Percentiles rank a stretch among this genome's conserved stretches.
phyloP scores from a whole-genome alignment of 1,284 basidiomycete species.

The Chalciporus piperatoides region DNA sequence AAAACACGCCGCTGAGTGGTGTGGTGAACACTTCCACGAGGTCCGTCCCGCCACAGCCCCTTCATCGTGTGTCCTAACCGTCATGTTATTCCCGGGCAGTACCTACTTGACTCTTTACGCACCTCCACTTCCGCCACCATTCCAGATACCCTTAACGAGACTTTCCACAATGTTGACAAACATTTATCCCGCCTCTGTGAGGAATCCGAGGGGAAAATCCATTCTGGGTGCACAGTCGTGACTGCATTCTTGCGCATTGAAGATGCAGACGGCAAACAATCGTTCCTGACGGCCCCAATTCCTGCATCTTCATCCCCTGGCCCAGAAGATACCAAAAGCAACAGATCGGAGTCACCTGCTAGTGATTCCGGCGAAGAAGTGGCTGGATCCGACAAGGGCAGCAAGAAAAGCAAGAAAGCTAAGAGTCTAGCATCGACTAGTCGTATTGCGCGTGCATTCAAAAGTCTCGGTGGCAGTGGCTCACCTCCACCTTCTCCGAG shows the following conservation, averaged over 20 bases:
- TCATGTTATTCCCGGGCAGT: slow-evolving; percentile 35
- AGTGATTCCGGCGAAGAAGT: slow-evolving; percentile 34
- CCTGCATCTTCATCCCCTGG: slow-evolving; percentile 27
- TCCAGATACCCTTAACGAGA: slow-evolving; percentile 88
- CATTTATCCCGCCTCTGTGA: slow-evolving; percentile 80
- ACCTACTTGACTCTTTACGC: slow-evolving; percentile 51
- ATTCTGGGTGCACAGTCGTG: slow-evolving; percentile 96
- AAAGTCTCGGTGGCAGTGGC: slow-evolving; percentile 46
- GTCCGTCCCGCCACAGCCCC: slow-evolving; percentile 37
- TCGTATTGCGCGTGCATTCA: slow-evolving; percentile 56
- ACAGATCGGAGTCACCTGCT: slow-evolving; percentile 26
- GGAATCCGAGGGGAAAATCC: slow-evolving; percentile 83
- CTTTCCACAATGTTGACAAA: slow-evolving; percentile 90
- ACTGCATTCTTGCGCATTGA: slow-evolving; percentile 97
- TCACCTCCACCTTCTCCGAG: slow-evolving; percentile 37
- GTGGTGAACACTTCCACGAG: slow-evolving; percentile 93
- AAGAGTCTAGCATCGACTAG: slow-evolving; percentile 44
- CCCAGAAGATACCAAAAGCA: slow-evolving; percentile 26
- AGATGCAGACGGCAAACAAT: slow-evolving; percentile 65
- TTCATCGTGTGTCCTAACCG: neutral
- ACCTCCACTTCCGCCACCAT: slow-evolving; percentile 54
- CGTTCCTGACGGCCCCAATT: slow-evolving; percentile 46
- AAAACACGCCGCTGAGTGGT: slow-evolving; percentile 99
- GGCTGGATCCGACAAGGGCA: slow-evolving; percentile 35
- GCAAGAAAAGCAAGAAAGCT: slow-evolving; percentile 35